phyloP scores from a whole-genome alignment of 225 moss, liverwort and hornwort species.

The Pseudoscleropodium purum region DNA sequence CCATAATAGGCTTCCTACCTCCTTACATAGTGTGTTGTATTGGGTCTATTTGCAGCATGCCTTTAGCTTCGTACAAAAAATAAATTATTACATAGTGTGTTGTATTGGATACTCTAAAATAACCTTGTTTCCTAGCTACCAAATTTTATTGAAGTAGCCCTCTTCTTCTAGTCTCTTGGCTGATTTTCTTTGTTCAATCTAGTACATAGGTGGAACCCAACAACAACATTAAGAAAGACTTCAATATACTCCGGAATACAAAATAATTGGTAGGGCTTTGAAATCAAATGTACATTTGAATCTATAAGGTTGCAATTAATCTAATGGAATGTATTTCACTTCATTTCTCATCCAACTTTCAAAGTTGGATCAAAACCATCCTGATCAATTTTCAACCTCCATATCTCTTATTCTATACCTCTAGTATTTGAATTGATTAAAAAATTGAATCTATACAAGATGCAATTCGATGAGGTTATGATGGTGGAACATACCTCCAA shows the following conservation, averaged over 20 bases:
- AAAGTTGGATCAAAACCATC: neutral
- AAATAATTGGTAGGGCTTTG: neutral
- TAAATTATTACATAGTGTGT: neutral
- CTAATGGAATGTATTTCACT: neutral
- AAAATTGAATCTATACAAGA: neutral
- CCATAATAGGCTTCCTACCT: rapidly evolving
- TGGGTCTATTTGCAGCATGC: rapidly evolving
- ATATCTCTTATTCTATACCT: neutral
- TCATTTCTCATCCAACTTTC: neutral
- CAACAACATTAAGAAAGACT: neutral
- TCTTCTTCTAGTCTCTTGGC: neutral
- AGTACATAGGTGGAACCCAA: neutral
- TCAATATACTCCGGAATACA: neutral
- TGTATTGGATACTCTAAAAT: neutral
- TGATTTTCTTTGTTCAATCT: neutral
- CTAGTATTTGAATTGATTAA: neutral
- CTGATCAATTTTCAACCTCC: neutral
- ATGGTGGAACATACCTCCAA: neutral
- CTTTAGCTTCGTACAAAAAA: rapidly evolving
- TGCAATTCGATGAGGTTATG: no score
- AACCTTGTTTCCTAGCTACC: rapidly evolving
- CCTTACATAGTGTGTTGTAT: neutral
- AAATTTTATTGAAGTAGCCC: neutral
- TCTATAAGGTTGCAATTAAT: neutral
- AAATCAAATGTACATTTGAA: neutral